A percentile compares a stretch with the other conserved stretches of the same genome.
phyloP scores from a whole-genome alignment of 768 basidiomycete genomes.

The Chalciporus chontae region DNA sequence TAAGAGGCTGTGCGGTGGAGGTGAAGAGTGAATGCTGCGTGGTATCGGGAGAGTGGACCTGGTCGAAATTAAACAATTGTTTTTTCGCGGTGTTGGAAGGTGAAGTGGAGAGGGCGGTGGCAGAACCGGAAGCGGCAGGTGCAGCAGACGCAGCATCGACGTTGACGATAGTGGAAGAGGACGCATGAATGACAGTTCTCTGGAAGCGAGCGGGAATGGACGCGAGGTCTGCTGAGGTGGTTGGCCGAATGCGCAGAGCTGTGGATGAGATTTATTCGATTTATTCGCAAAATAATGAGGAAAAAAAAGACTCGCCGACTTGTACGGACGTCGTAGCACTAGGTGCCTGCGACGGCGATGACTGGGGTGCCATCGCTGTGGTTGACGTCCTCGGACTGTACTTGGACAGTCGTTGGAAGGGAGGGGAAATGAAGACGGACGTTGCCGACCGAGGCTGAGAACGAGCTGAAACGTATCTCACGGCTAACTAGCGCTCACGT shows the following conservation, averaged over 20 bases:
- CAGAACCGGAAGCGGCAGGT: constrained; percentile 47
- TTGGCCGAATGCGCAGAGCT: constrained; percentile 90
- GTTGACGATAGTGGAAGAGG: constrained; percentile 69
- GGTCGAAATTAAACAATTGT: constrained; percentile 89
- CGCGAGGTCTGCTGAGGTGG: constrained; percentile 75
- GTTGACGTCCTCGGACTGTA: constrained; percentile 8
- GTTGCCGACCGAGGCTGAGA: constrained; percentile 26
- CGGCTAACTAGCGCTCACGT: not conserved
- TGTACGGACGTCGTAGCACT: constrained; percentile 81
- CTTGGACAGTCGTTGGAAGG: constrained; percentile 21
- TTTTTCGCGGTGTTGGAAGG: constrained; percentile 61
- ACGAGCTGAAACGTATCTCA: not conserved
- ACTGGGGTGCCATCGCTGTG: constrained; percentile 65
- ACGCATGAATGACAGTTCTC: constrained; percentile 79
- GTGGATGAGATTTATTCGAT: constrained; percentile 18
- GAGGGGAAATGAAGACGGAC: constrained; percentile 20
- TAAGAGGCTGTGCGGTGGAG: constrained; percentile 78
- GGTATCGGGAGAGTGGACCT: constrained; percentile 83
- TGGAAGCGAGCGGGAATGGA: constrained; percentile 95
- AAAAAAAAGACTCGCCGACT: constrained; percentile 71
- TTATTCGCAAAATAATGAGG: not conserved
- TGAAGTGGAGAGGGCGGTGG: constrained; percentile 45
- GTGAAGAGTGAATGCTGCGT: constrained; percentile 86
- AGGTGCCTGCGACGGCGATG: constrained; percentile 59
- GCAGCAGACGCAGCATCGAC: constrained; percentile 68